Base-by-base conservation (phyloP, 2,329 filamentous ascomycete genomes). In the Gnomoniopsis smithogilvyi region DNA sequence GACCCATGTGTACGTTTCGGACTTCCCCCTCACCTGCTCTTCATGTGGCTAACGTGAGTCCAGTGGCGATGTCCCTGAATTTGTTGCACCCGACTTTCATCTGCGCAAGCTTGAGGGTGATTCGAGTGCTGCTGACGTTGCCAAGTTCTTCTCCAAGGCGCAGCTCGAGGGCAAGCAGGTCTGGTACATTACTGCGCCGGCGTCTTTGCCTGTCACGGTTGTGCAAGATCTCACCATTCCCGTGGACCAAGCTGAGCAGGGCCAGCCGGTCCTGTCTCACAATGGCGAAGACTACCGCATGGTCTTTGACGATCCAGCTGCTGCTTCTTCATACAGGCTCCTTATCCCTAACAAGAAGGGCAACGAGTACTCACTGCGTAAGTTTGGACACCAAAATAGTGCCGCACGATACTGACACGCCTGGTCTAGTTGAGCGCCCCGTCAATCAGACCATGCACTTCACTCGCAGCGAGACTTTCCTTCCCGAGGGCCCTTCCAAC, bases 131-230 rank as follows among this genome's bases (percentile, higher is more conserved):
- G 66, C 67, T 65, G 74, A 82, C 67, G 72, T 84, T 60, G 70
- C 80, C 10, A 75, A 81, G 22, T 72, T 88, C 55, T 85, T 90
- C 66, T 80, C 76, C 66, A 77, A 82, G 59, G 79, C 80, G 56
- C 82, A 84, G 65, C 70, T 88, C 8, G 76, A 85, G 58, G 87
- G 87, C 63, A 92, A 91, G 76, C 86, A 92, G 69, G 78, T 92
- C 60, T 93, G 89, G 90, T 90, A 92, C 70, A 91, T 93, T 66
- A 90, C 87, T 11, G 86, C 88, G 3, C 90, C 90, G 2, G 82
- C 85, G 6, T 84, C 84, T 12, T 75, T 92, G 2, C 85, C 89
- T n/a, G 80, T 92, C 58, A 84, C 83, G 12, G 79, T 88, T 1
- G 74, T 92, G 50, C 82, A 86, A 68, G 80, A 87, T 63, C 76